Evolutionary conservation across 305 asterid genomes (phyloP), one percentile per base, ranked within the genome.

Genomic region (Ruellia speciosa): DNA sequence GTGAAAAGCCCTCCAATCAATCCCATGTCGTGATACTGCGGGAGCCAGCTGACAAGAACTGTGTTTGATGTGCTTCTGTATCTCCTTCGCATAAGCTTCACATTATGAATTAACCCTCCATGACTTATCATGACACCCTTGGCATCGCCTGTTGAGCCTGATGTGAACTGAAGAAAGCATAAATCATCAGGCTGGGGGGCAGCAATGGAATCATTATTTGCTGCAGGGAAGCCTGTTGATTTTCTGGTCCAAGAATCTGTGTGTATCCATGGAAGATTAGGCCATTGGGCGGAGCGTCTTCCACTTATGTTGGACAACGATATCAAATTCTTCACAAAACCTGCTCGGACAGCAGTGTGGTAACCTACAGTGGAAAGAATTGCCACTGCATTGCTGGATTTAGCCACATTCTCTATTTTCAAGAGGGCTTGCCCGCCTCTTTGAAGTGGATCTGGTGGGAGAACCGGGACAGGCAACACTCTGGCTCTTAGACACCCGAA

Each of bases 401-500:
- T 81, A 20, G 86, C 81, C n/a, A 87, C 80, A 55, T 81, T 87
- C 64, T 81, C 88, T 3, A 87, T 78, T 65, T 87, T 84, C 74
- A 82, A 51, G 47, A 84, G 90, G 46, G 94, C 88, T 48, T 87
- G 95, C 18, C 95, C 95, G 0, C 95, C 90, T 74, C 90, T 79
- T 66, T 88, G 96, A 52, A 85, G 84, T 28, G 96, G 96, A 72
- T 88, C 96, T 0, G 96, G 89, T n/a, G 95, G 96, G 56, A 88
- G 84, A 17, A 77, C 90, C 0, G 96, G 96, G 47, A 88, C 95
- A 10, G 96, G 96, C 52, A 88, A 67, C 8, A 85, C 81, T 61
- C 81, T 59, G 28, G 95, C 81, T 69, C 94, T 61, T 53, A 88
- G 69, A 69, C 96, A 88, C 51, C 95, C 96, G 28, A 88, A 88